phyloP scores from a whole-genome alignment of 2,329 filamentous ascomycete species.

The Ophiosphaerella narmari region DNA sequence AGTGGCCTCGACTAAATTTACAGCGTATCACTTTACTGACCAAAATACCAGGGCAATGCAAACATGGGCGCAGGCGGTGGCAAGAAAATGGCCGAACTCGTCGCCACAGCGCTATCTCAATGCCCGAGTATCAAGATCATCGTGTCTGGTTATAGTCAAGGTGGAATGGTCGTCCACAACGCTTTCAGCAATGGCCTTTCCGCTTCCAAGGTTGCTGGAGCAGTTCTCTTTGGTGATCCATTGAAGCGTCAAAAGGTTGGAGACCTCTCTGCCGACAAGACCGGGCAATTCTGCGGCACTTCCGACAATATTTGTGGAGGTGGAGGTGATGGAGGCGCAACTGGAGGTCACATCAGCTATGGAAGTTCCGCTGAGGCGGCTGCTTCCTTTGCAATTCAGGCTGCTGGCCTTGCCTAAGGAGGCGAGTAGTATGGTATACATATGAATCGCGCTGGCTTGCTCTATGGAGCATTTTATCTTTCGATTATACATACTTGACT shows the following conservation, averaged over 20 bases:
- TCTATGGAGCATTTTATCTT: background rate
- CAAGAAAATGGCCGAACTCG: conserved; percentile 29
- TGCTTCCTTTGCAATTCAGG: conserved; percentile 32
- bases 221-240: conserved; percentile 38
- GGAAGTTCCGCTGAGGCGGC: conserved; percentile 32
- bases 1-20: conserved; percentile 4
- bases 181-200: conserved; percentile 31
- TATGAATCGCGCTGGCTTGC: background rate
- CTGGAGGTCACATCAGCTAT: conserved; percentile 31
- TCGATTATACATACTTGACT: conserved; percentile 11
- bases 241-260: conserved; percentile 31
- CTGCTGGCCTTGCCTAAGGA: conserved; percentile 24
- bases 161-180: conserved; percentile 41
- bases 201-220: conserved; percentile 28
- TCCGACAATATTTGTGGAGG: conserved; percentile 16
- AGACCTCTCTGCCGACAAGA: conserved; percentile 20
- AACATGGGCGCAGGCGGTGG: conserved; percentile 32
- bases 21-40: conserved; percentile 1
- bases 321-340: conserved; percentile 29
- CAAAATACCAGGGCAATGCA: conserved; percentile 26
- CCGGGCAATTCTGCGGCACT: conserved; percentile 37
- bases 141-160: conserved; percentile 41
- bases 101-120: conserved; percentile 29
- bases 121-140: conserved; percentile 40
- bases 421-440: background rate